Evolutionary conservation across 495 filamentous ascomycete genomes (phyloP).

Genomic region (Parmelia sp.): DNA sequence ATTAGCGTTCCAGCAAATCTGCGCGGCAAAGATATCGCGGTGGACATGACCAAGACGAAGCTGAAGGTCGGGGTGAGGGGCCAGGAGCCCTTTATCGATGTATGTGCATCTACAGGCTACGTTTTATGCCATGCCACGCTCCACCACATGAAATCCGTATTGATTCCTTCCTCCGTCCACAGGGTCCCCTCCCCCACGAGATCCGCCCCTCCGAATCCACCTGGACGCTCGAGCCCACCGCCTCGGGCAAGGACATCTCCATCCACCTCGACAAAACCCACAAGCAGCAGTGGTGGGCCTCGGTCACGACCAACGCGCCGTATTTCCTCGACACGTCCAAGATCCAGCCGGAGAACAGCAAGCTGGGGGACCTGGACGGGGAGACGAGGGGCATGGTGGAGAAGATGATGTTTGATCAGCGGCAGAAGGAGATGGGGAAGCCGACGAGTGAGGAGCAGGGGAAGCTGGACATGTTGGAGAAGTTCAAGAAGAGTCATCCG

Average conservation of each 20-base stretch:
- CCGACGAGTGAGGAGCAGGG: slow-evolving; percentile 85
- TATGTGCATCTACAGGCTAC: slow-evolving; percentile 35
- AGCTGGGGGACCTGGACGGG: slow-evolving; percentile 85
- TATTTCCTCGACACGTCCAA: slow-evolving; percentile 90
- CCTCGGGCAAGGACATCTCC: slow-evolving; percentile 66
- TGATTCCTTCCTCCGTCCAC: neutral
- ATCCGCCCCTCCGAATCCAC: slow-evolving; percentile 81
- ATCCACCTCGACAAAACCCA: slow-evolving; percentile 95
- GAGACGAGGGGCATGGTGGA: slow-evolving; percentile 98
- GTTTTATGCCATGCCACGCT: neutral
- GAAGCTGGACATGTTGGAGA: slow-evolving; percentile 86
- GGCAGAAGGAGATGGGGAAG: slow-evolving; percentile 88
- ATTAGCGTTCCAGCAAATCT: slow-evolving; percentile 70
- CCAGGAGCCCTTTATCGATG: slow-evolving; percentile 77
- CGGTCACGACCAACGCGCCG: slow-evolving; percentile 71
- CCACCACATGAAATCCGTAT: too few relatives aligned
- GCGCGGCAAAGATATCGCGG: slow-evolving; percentile 75
- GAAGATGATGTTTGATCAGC: slow-evolving; percentile 99
- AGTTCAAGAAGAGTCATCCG: slow-evolving; percentile 79
- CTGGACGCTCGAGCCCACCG: slow-evolving; percentile 78
- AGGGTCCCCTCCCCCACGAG: slow-evolving; percentile 81
- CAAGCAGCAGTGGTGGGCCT: slow-evolving; percentile 97
- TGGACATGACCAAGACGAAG: slow-evolving; percentile 73
- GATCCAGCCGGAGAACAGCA: slow-evolving; percentile 88
- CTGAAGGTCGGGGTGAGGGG: slow-evolving; percentile 83